Evolutionary conservation across 805 yeast species (phyloP), one percentile per base, ranked within the genome.

Genomic region (Metschnikowia reukaufii): DNA sequence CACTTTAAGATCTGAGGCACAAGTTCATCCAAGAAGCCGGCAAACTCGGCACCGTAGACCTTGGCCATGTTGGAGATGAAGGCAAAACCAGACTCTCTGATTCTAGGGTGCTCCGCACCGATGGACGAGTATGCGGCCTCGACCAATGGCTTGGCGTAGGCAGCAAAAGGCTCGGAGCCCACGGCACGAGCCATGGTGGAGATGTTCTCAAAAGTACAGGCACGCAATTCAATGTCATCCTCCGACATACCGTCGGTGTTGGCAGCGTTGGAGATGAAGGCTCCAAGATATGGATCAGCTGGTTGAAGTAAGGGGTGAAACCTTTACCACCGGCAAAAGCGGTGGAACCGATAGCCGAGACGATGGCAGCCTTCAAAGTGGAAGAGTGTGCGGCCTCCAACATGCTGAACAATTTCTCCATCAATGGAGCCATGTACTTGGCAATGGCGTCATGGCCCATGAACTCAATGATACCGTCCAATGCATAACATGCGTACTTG

Each of bases 141-240:
- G 57, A 90, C 88, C 65, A 91, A 78, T 20, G 96, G 92, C 63
- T 84, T 83, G 42, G 97, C 96, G 65, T 80, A 89, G 37, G 86
- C 82, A 35, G 88, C 81, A 72, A 94, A 94, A 0, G 89, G 76
- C 58, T 86, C 92, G 45, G 94, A 86, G 53, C 97, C 96, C 49
- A 94, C 97, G 47, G 99, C 97, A 67, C 91, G 82, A 46, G 96
- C 97, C 86, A 94, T 84, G 13, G 97, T 86, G 37, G 97, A 87
- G 56, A 94, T 81, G 62, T 94, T 86, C 74, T 94, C 99, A 57
- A 94, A 84, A 44, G 97, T 88, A 65, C 83, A 78, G 30, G 96
- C 97, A 67, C 95, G 82, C 60, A 94, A 81, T 70, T 90, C 96
- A 55, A 88, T 83, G 61, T 90, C 96, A 52, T 88, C 95, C 59